Percentiles rank a stretch among this genome's conserved stretches.
Evolutionary conservation across 192 early-diverging fungal species (phyloP).

Genomic region (Funneliformis geosporum): DNA sequence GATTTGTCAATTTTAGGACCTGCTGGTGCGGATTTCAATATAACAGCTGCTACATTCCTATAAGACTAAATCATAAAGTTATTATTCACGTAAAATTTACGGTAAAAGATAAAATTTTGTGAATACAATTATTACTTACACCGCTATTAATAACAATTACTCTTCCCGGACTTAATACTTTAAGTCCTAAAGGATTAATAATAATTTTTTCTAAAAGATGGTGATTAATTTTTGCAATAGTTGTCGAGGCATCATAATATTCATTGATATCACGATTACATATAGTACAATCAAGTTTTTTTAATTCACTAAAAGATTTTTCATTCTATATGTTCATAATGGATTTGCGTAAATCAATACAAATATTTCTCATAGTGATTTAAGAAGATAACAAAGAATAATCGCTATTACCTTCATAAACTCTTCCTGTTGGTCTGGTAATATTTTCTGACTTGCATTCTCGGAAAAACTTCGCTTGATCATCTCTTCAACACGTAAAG

Average conservation of each 20-base stretch:
- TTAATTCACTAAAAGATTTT: slow-evolving; percentile 56
- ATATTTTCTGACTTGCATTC: slow-evolving; percentile 77
- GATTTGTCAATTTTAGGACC: neutral
- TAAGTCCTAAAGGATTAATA: slow-evolving; percentile 56
- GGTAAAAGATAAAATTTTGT: neutral
- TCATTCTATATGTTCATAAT: slow-evolving; percentile 49
- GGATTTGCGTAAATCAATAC: neutral
- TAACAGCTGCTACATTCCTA: slow-evolving; percentile 65
- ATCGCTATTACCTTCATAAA: slow-evolving; percentile 56
- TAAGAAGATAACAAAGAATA: neutral
- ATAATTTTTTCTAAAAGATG: slow-evolving; percentile 60
- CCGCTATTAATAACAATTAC: slow-evolving; percentile 75
- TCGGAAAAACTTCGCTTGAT: slow-evolving; percentile 98
- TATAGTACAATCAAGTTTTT: slow-evolving; percentile 76
- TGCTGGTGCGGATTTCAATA: slow-evolving; percentile 46
- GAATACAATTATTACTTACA: slow-evolving; percentile 34
- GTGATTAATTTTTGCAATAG: slow-evolving; percentile 55
- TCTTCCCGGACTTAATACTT: slow-evolving; percentile 70
- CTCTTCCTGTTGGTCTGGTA: slow-evolving; percentile 79
- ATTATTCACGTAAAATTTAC: neutral
- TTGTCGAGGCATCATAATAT: slow-evolving; percentile 69
- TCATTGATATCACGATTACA: slow-evolving; percentile 73
- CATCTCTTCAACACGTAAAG: slow-evolving; percentile 96
- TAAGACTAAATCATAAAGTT: slow-evolving; percentile 50
- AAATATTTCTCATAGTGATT: neutral